Conservation (phyloP, 1,139 yeast species). For the Lodderomyces oxycetoniae region DNA sequence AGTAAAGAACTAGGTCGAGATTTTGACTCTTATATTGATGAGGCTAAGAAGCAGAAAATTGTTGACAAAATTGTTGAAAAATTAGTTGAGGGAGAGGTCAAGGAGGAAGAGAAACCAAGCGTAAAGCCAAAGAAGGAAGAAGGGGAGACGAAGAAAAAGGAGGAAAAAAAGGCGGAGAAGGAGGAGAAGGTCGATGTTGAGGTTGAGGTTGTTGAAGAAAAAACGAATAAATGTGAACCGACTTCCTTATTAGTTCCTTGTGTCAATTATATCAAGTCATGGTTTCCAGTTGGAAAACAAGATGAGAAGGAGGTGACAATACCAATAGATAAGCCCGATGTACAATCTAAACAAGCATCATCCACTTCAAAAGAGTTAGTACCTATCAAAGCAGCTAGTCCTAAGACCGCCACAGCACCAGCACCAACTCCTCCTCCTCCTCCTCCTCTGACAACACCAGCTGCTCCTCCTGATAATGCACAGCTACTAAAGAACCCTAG, state of each 20-base stretch:
- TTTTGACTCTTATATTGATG: slow-evolving; percentile 20
- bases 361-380: slow-evolving; percentile 7
- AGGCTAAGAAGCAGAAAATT: slow-evolving; percentile 13
- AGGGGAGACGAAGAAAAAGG: not conserved
- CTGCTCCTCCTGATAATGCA: no score
- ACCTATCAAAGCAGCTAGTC: slow-evolving; percentile 1
- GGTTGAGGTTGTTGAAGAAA: no score
- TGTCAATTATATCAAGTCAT: slow-evolving; percentile 37
- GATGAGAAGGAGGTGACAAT: slow-evolving; percentile 4
- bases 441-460: not conserved
- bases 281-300: slow-evolving; percentile 28
- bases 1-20: slow-evolving; percentile 32
- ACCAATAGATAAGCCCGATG: slow-evolving; percentile 2
- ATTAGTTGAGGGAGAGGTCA: not conserved
- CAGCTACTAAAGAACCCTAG: slow-evolving; percentile 9
- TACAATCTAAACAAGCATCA: no score
- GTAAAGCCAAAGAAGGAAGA: not conserved
- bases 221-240: not conserved
- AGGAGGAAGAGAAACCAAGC: not conserved
- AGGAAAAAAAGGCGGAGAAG: not conserved
- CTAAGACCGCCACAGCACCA: not conserved
- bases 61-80: slow-evolving; percentile 3
- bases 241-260: slow-evolving; percentile 6
- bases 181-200: not conserved
- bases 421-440: slow-evolving; percentile 1